Percentiles rank a stretch among this genome's conserved stretches.
Evolutionary conservation across 2,329 filamentous ascomycete genomes (phyloP).

Genomic region (Penicillium frequentans): DNA sequence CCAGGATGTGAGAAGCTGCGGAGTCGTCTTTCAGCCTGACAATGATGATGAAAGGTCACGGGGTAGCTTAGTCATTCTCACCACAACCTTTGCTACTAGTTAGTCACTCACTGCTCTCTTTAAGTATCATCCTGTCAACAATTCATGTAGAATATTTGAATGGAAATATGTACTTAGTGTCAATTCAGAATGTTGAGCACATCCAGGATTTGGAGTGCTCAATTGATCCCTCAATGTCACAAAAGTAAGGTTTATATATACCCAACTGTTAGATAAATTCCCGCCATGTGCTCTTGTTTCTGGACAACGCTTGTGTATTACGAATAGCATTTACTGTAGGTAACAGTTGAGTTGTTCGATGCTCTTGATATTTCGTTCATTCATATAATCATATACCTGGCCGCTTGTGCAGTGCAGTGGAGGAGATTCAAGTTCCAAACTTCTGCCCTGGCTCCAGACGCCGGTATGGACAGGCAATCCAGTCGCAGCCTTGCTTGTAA

Average conservation of each 20-base stretch:
- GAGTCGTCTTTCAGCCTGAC: neutral
- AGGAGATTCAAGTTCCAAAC: slow-evolving; percentile 53
- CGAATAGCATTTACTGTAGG: too few species aligned
- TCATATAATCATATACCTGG: neutral
- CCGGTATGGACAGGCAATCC: slow-evolving; percentile 74
- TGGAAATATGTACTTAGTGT: too few species aligned
- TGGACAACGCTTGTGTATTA: too few species aligned
- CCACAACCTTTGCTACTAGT: too few species aligned
- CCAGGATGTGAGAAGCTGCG: neutral
- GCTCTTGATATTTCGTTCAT: neutral
- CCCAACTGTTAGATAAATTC: too few species aligned
- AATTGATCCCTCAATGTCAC: neutral
- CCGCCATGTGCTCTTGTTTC: too few species aligned
- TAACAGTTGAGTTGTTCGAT: neutral
- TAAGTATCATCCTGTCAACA: too few species aligned
- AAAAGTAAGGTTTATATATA: neutral
- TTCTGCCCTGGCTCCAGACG: slow-evolving; percentile 61
- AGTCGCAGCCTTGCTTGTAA: slow-evolving; percentile 81
- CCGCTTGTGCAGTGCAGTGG: neutral
- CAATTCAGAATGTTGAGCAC: too few species aligned
- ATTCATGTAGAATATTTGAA: too few species aligned
- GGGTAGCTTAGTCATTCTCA: neutral
- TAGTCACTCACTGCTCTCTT: too few species aligned
- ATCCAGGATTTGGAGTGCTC: neutral
- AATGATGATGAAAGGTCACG: slow-evolving; percentile 3